phyloP scores from a whole-genome alignment of 2,329 filamentous ascomycete genomes.

The Arthrinium puccinioides region DNA sequence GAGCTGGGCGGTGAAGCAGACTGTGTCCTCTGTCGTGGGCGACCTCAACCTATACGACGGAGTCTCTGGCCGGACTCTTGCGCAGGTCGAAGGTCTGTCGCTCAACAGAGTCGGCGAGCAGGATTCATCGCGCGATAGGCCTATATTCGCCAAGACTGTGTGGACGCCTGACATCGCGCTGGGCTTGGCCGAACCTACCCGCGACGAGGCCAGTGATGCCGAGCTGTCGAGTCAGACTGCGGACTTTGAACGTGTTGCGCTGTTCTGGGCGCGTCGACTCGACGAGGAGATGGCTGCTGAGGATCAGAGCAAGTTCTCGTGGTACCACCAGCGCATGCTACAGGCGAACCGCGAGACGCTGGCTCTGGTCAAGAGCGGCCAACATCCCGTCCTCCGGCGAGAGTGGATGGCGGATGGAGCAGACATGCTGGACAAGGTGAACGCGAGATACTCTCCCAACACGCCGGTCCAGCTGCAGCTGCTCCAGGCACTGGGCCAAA shows the following conservation, averaged over 20 bases:
- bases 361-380: no score
- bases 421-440: slow-evolving; percentile 5
- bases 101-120: slow-evolving; percentile 3
- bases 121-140: background rate
- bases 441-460: slow-evolving; percentile 1
- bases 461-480: slow-evolving; percentile 13
- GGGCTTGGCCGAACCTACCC: background rate
- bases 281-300: background rate
- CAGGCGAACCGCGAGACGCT: slow-evolving; percentile 2
- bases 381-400: no score
- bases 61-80: background rate
- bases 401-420: slow-evolving; percentile 7
- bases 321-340: background rate
- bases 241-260: no score
- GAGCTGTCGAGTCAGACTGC: no score
- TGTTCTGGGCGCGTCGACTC: no score
- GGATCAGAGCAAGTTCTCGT: background rate
- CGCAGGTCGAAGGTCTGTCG: background rate
- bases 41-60: background rate
- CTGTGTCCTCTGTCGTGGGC: background rate
- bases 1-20: background rate
- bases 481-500: slow-evolving; percentile 19
- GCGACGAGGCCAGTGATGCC: no score
- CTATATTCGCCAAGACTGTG: background rate
- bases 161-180: background rate